Base-by-base conservation (phyloP, 2,329 filamentous ascomycete genomes). In the Pseudogymnoascus sp. region DNA sequence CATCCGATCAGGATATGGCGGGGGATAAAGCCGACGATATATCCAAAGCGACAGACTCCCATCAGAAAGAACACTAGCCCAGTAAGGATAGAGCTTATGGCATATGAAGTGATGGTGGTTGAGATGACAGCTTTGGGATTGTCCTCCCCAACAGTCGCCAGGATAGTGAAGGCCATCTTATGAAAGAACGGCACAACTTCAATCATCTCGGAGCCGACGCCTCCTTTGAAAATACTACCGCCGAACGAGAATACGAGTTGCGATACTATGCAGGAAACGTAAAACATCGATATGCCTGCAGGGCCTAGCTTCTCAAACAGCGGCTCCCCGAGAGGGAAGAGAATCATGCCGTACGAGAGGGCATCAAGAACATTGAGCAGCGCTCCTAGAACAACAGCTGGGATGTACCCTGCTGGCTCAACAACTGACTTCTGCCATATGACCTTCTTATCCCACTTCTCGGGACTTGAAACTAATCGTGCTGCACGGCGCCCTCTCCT, bases 171-270 rank as follows among this genome's bases (percentile, higher is more conserved):
- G 0, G 95, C 93, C 93, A 99, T 99, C 71, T 93, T 96, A 77
- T 99, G 95, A 74, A 99, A 97, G 77, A 99, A 99, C 0, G 93
- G 95, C 0, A 99, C 93, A 1, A 97, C 93, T 77, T 99, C 95
- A 68, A 97, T 99, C 87, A 99, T 88, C 75, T 99, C 95, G 2
- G 95, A 97, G 4, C 95, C 95, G 64, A 99, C 87, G 3, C 91
- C 92, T 14, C 95, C 93, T 67, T 84, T 88, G 78, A 99, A 99
- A 35, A 91, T 87, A 70, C 93, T 97, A 0, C 91, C 89, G 3
- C 87, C 87, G 18, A 83, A 82, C 0, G 93, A 97, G 73, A 93
- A 97, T 14, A 91, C 89, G 60, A 99, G 75, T 73, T 99, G 95
- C 0, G 95, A 90, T 41, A 97, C 84, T 66, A 99, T 96, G 63